Base-by-base conservation (phyloP, 177 flowering plant species). In the Tripterygium wilfordii region DNA sequence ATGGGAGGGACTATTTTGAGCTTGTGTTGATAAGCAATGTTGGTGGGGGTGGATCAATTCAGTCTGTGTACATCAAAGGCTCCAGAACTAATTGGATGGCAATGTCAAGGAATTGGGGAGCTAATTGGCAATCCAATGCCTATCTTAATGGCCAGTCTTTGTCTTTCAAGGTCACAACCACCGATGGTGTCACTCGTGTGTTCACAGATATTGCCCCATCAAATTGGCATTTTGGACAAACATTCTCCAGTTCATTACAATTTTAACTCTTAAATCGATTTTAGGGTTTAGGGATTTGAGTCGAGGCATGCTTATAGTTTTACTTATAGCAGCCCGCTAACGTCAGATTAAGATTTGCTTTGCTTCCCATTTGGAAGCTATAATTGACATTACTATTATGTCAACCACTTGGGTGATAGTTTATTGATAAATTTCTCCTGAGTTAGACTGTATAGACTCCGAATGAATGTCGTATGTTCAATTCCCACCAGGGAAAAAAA, bases 51-150 rank as follows among this genome's bases (percentile, higher is more conserved):
- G 97, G 97, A 30, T 72, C 86, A 0, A 65, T 90, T 19, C 55
- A 59, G 49, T 72, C 91, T 0, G 87, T 72, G 12, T 64, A 56
- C 12, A 74, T 91, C 63, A 88, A 78, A 61, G 94, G 98, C 9
- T 71, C 95, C 2, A 49, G 39, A 7, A 69, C 80, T 0, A 59
- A 46, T 0, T 91, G 98, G 98, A 42, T 69, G 62, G 24, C 75
- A 0, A 73, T 91, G 98, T 83, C 98, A 1, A 79, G 95, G 61
- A 91, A 91, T 45, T 88, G 98, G 98, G 98, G 97, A 27, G 83
- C 87, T 18, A 87, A 85, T 53, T 90, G 96, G 96, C 96, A 87
- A 46, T 77, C 91, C 28, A 78, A 71, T 36, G 49, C 85, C 6
- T 79, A 73, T 44, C 80, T 91, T 14, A 70, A 77, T 51, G 88